Evolutionary conservation across 2,329 filamentous ascomycete genomes (phyloP).

Genomic region (Pseudogymnoascus destructans): DNA sequence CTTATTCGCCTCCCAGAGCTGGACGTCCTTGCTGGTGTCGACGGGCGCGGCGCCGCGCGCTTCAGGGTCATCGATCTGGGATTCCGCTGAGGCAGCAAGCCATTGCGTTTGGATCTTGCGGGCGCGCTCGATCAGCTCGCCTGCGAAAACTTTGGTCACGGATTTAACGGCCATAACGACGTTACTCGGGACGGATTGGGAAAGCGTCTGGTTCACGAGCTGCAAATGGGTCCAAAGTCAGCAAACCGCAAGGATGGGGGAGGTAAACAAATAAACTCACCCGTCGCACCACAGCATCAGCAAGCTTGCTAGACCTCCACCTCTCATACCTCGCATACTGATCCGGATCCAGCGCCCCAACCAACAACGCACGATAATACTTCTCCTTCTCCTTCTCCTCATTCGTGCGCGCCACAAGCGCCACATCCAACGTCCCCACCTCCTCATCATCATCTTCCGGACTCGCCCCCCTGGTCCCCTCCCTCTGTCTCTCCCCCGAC

Average conservation of each 20-base stretch:
- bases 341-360: slow-evolving; percentile 49
- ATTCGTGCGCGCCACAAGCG: slow-evolving; percentile 47
- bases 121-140: slow-evolving; percentile 61
- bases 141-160: slow-evolving; percentile 64
- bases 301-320: slow-evolving; percentile 56
- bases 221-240: background rate
- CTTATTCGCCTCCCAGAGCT: slow-evolving; percentile 23
- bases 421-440: slow-evolving; percentile 37
- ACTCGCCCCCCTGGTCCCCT: slow-evolving; percentile 26
- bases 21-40: slow-evolving; percentile 20
- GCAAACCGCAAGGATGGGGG: background rate
- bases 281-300: slow-evolving; percentile 54
- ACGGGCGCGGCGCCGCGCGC: slow-evolving; percentile 27
- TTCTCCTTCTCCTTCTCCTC: slow-evolving; percentile 55
- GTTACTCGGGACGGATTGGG: slow-evolving; percentile 60
- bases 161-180: slow-evolving; percentile 65
- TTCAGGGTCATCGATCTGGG: slow-evolving; percentile 39
- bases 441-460: slow-evolving; percentile 34
- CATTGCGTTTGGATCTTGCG: slow-evolving; percentile 60
- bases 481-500: slow-evolving; percentile 33
- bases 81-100: slow-evolving; percentile 44
- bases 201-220: slow-evolving; percentile 66
- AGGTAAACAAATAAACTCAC: slow-evolving; percentile 31
- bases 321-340: slow-evolving; percentile 59
- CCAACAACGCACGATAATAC: slow-evolving; percentile 44